Conservation (phyloP, 1,139 yeast species). For the Fermentozyma sake region DNA sequence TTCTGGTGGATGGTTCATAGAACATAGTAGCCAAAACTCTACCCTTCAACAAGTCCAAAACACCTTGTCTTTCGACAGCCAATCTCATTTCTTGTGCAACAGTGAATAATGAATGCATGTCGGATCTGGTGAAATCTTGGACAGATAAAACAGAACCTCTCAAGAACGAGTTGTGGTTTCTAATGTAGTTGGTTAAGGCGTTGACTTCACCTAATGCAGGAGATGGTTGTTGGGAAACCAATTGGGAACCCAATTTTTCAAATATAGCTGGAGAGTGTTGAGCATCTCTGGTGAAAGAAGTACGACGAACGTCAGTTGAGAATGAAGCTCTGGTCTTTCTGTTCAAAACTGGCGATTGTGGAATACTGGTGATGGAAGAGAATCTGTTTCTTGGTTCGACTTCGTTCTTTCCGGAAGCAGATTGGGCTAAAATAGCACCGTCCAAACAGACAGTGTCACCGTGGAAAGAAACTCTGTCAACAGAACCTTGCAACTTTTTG, state of each 20-base stretch:
- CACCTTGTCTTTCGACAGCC: conserved; percentile 96
- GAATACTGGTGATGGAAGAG: conserved; percentile 34
- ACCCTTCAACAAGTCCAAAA: conserved; percentile 83
- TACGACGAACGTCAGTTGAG: conserved; percentile 37
- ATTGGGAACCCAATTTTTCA: conserved; percentile 60
- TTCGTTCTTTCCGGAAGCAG: conserved; percentile 60
- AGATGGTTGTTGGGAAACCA: conserved; percentile 69
- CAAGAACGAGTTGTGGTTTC: conserved; percentile 81
- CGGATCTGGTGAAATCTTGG: conserved; percentile 78
- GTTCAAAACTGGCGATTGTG: conserved; percentile 44
- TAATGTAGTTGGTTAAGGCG: conserved; percentile 71
- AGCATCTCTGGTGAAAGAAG: conserved; percentile 33
- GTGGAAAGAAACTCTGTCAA: conserved; percentile 81
- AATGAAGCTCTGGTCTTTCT: conserved; percentile 48
- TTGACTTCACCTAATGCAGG: conserved; percentile 69
- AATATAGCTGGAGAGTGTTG: conserved; percentile 39
- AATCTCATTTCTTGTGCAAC: conserved; percentile 98
- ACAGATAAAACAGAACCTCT: conserved; percentile 87
- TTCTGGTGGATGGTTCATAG: conserved; percentile 97
- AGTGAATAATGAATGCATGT: conserved; percentile 87
- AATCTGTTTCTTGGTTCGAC: conserved; percentile 39
- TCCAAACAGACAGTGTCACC: conserved; percentile 81
- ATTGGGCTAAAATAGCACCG: conserved; percentile 59
- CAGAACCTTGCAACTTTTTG: conserved; percentile 63
- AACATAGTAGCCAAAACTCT: conserved; percentile 92